Evolutionary conservation across 345 rosid species (phyloP).

Genomic region (Cardamine occulta): DNA sequence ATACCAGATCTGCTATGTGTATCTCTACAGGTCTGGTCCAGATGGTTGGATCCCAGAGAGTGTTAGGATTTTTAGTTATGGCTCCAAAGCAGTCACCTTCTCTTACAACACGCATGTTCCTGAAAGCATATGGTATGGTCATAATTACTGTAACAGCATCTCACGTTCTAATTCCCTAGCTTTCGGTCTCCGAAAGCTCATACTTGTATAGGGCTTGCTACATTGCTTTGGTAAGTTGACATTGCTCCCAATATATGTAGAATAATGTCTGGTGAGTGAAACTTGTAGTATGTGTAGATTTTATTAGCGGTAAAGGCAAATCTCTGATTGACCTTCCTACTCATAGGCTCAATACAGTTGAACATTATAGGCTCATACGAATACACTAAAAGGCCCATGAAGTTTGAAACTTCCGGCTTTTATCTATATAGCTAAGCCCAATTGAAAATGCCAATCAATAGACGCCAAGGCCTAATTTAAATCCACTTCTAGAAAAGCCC

Average conservation of each 20-base stretch:
- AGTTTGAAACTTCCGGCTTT: neutral
- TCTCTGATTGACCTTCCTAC: neutral
- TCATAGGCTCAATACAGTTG: neutral
- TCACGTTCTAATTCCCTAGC: constrained; percentile 45
- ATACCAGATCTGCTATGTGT: constrained; percentile 70
- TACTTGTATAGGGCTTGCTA: constrained; percentile 33
- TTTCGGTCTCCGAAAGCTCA: constrained; percentile 35
- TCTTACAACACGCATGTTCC: constrained; percentile 62
- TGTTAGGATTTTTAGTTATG: constrained; percentile 57
- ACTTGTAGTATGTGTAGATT: neutral
- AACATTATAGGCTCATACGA: neutral
- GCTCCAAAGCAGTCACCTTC: constrained; percentile 56
- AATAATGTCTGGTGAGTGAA: neutral
- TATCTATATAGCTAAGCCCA: neutral
- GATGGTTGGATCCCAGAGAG: constrained; percentile 84
- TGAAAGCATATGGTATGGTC: constrained; percentile 73
- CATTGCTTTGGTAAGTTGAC: constrained; percentile 29
- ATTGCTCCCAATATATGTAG: neutral
- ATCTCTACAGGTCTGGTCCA: constrained; percentile 74
- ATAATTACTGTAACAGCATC: constrained; percentile 56
- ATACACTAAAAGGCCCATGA: neutral
- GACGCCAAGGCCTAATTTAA: neutral
- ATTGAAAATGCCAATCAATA: neutral
- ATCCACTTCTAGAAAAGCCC: neutral
- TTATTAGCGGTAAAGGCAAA: neutral